A percentile compares a stretch with the other conserved stretches of the same genome.
Conservation (phyloP, 2,329 filamentous ascomycete species). For the Colletotrichum sp. region DNA sequence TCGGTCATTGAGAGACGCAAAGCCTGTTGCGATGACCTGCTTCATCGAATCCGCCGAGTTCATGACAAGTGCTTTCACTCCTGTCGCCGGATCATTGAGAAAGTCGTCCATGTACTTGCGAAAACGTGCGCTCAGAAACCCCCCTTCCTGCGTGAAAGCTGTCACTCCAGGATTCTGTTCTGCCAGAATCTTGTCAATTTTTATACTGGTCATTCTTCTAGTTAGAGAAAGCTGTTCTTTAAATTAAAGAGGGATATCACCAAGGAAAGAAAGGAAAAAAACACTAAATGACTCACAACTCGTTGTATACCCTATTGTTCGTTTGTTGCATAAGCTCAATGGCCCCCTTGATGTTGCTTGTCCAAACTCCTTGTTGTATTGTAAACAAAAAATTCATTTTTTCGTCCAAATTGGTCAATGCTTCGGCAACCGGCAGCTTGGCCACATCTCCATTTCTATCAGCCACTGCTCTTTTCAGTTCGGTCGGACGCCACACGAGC, state of each 20-base stretch:
- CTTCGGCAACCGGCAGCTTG: background rate
- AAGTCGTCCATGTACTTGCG: accelerated
- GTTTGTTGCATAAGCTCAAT: background rate
- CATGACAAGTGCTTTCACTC: accelerated
- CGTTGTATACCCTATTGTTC: background rate
- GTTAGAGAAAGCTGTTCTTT: too few species aligned
- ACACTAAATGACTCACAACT: background rate
- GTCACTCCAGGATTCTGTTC: accelerated
- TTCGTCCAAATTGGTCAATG: accelerated
- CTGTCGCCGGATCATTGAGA: accelerated
- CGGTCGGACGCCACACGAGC: background rate
- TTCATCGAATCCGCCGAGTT: background rate
- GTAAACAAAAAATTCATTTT: background rate
- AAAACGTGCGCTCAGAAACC: too few species aligned
- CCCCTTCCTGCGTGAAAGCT: too few species aligned
- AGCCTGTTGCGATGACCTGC: accelerated
- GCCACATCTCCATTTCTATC: background rate
- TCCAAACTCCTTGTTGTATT: background rate
- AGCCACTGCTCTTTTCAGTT: too few species aligned
- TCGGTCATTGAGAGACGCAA: background rate
- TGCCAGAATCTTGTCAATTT: accelerated
- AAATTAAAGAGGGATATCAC: too few species aligned
- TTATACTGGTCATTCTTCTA: too few species aligned
- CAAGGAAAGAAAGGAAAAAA: background rate
- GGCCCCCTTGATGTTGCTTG: accelerated